These are phyloP conservation scores for Cardamine resedifolia DNA, from an alignment of 345 rosid species.

Conservation along the genomic window DNA sequence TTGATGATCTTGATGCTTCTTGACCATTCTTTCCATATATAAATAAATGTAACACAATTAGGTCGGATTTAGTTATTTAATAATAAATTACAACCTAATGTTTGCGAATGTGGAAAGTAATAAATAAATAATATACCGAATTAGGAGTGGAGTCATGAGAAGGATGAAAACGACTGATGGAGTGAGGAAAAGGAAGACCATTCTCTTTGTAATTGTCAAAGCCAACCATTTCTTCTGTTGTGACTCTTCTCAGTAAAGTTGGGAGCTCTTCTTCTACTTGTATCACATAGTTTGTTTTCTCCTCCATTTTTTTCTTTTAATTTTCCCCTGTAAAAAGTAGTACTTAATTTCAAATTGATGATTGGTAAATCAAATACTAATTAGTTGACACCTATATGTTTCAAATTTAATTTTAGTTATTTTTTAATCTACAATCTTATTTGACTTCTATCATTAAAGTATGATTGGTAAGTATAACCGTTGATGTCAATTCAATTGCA, in stretches of 20 bases:
- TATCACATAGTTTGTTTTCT: conserved; percentile 20
- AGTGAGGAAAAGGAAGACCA: conserved; percentile 9
- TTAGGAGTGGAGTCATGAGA: conserved; percentile 32
- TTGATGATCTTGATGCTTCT: conserved; percentile 32
- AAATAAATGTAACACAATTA: background rate
- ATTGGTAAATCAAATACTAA: background rate
- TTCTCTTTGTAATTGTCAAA: conserved; percentile 43
- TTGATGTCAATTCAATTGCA: background rate
- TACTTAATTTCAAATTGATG: background rate
- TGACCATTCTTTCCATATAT: conserved; percentile 16
- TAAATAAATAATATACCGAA: conserved; percentile 31
- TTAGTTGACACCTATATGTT: background rate
- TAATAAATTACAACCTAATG: conserved; percentile 1
- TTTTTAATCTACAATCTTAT: background rate
- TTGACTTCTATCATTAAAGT: background rate
- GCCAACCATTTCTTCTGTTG: conserved; percentile 51
- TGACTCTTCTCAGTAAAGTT: conserved; percentile 43
- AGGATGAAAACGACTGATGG: conserved; percentile 39
- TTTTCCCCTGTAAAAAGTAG: background rate
- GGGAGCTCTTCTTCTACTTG: conserved; percentile 45
- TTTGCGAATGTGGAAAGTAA: conserved; percentile 4
- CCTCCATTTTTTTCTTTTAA: conserved; percentile 32
- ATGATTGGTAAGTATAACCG: background rate
- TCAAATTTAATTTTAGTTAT: background rate
- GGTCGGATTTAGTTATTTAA: background rate